phyloP scores from a whole-genome alignment of 1,284 basidiomycete species.

The Trametes pubescens region DNA sequence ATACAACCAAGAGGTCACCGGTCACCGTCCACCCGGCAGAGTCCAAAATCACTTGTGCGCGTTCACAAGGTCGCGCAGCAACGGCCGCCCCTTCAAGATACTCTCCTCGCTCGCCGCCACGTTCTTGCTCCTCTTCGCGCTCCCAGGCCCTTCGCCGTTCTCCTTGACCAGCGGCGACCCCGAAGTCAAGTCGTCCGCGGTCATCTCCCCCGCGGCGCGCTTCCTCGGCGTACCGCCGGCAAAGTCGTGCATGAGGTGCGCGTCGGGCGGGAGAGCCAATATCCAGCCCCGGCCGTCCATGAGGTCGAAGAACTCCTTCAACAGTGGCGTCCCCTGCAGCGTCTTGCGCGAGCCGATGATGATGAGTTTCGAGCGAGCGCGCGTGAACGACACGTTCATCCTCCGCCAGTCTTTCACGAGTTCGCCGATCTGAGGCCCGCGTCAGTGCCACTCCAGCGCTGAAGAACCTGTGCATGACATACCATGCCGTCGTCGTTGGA shows the following conservation, averaged over 20 bases:
- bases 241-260: constrained; percentile 59
- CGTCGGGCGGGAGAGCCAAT: constrained; percentile 59
- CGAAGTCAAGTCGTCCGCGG: background rate
- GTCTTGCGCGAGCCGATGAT: constrained; percentile 89
- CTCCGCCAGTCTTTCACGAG: constrained; percentile 94
- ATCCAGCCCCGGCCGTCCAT: constrained; percentile 81
- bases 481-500: constrained; percentile 83
- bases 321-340: constrained; percentile 64
- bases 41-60: constrained; percentile 31
- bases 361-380: constrained; percentile 89
- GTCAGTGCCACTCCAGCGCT: constrained; percentile 21
- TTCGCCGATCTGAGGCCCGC: constrained; percentile 75
- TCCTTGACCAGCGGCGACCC: constrained; percentile 12
- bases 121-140: constrained; percentile 42
- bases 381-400: constrained; percentile 96
- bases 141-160: constrained; percentile 12
- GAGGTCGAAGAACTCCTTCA: constrained; percentile 78
- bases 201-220: constrained; percentile 30
- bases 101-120: constrained; percentile 47
- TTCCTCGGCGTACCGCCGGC: constrained; percentile 28
- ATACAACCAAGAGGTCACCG: background rate
- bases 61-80: constrained; percentile 67
- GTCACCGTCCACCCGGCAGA: background rate
- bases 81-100: constrained; percentile 59
- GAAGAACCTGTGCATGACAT: constrained; percentile 39